A percentile compares a stretch with the other conserved stretches of the same genome.
Conservation (phyloP, 805 yeast genomes). For the Cyberlindnera maclurae region DNA sequence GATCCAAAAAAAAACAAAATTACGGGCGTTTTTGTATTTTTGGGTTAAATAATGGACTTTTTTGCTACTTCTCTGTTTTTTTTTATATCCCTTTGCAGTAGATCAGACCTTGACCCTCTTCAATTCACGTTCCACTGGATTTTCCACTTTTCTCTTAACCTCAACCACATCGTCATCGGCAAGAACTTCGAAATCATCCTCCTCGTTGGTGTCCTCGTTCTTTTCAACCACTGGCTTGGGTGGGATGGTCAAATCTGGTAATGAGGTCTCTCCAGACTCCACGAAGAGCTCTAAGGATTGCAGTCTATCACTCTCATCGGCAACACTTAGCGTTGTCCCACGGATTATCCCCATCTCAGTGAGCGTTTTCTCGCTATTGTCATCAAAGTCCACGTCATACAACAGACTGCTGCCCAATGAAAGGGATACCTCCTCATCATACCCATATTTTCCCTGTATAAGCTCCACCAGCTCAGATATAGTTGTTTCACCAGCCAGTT, state of each 20-base stretch:
- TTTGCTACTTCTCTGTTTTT: too few relatives aligned
- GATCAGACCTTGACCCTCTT: too few relatives aligned
- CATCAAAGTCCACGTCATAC: constrained; percentile 86
- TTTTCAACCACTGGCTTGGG: constrained; percentile 17
- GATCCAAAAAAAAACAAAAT: too few relatives aligned
- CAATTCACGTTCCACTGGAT: background rate
- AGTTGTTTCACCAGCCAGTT: constrained; percentile 29
- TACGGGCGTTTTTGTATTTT: too few relatives aligned
- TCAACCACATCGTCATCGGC: constrained; percentile 9
- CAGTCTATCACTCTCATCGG: constrained; percentile 70
- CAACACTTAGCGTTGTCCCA: constrained; percentile 62
- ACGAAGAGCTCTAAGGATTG: constrained; percentile 60
- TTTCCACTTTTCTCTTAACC: constrained; percentile 16
- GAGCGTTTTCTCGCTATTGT: constrained; percentile 48
- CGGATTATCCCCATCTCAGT: constrained; percentile 43
- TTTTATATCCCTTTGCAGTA: too few relatives aligned
- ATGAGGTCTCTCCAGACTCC: constrained; percentile 18
- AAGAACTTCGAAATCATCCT: constrained; percentile 12
- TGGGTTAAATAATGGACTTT: too few relatives aligned
- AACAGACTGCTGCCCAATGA: constrained; percentile 52
- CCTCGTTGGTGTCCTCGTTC: constrained; percentile 16
- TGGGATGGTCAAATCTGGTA: constrained; percentile 29
- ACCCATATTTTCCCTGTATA: constrained; percentile 44
- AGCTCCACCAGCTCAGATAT: constrained; percentile 46
- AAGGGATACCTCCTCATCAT: constrained; percentile 47